A percentile compares a stretch with the other conserved stretches of the same genome.
Conservation (phyloP, 176 grass and related monocot species). For the Hordeum vulgare region DNA sequence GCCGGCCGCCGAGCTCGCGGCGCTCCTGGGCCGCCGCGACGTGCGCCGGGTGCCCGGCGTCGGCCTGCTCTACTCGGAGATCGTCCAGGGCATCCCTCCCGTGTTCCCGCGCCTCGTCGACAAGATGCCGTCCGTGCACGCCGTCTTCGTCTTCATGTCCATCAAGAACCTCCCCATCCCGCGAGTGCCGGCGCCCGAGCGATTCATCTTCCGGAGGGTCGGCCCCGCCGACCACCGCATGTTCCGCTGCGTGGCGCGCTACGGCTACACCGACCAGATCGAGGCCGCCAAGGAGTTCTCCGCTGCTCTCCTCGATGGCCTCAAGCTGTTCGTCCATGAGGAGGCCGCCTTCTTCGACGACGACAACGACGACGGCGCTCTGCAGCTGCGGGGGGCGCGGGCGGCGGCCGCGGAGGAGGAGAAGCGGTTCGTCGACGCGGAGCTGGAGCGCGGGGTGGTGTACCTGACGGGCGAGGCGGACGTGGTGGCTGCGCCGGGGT, state of each 20-base stretch:
- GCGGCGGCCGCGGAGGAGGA: too few species aligned
- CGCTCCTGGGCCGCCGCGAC: constrained; percentile 8
- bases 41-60: constrained; percentile 39
- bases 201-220: constrained; percentile 52
- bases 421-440: too few species aligned
- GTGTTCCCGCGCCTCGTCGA: constrained; percentile 54
- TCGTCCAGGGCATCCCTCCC: constrained; percentile 48
- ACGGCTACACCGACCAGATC: constrained; percentile 48
- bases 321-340: neutral
- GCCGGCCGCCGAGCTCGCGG: neutral
- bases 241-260: constrained; percentile 57
- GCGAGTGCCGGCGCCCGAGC: constrained; percentile 25
- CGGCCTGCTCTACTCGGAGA: constrained; percentile 54
- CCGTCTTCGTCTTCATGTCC: constrained; percentile 50
- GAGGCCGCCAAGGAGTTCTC: constrained; percentile 12
- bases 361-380: too few species aligned
- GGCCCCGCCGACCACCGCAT: constrained; percentile 29
- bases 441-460: too few species aligned
- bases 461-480: too few species aligned
- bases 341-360: neutral
- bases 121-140: constrained; percentile 54
- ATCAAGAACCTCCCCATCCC: constrained; percentile 59
- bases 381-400: too few species aligned
- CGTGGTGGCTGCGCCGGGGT: too few species aligned
- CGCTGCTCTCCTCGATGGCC: neutral